Evolutionary conservation across 2,329 filamentous ascomycete genomes (phyloP), one percentile per base, ranked within the genome.

Genomic region (Paecilomyces sp.): DNA sequence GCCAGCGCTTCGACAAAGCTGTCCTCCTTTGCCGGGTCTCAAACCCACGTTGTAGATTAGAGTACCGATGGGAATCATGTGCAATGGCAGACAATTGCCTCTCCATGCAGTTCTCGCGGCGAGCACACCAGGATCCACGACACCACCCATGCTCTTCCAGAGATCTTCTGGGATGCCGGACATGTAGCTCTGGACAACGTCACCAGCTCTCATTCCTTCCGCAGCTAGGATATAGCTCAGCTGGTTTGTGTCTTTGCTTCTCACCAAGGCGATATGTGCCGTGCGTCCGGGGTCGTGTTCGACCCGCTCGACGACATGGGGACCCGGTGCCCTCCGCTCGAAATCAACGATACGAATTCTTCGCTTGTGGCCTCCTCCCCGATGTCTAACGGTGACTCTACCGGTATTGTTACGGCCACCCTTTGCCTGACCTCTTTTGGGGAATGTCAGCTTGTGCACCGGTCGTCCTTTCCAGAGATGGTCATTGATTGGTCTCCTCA

Each of bases 21-120:
- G 91, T 13, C 90, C 94, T 12, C 86, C 85, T 61, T 87, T 88
- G 33, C 85, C 83, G 3, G 86, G 82, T 28, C 88, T 79, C 56
- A 84, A 90, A 12, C 93, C 93, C 34, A 99, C 88, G 66, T 93
- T 94, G 81, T 89, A 97, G 57, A 99, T 86, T 51, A 91, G 85
- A 2, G 92, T 96, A n/a, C 94, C 93, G 47, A 97, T 84, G 1
- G 94, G 95, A 61, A 99, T 90, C 88, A 99, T 94, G 77, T 96
- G 90, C 72, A 99, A 81, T 13, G 94, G 94, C 66, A 99, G 78
- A 73, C 94, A 99, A 76, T 99, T 99, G 58, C 94, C 94, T 70
- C 91, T 85, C 80, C 92, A 92, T 1, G 92, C 92, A 25, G 95
- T 99, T 79, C 91, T 94, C 31, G 94, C 90, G 7, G 95, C 94